Evolutionary conservation across 208 protist species (phyloP).

Genomic region (Trypanosoma congolense): DNA sequence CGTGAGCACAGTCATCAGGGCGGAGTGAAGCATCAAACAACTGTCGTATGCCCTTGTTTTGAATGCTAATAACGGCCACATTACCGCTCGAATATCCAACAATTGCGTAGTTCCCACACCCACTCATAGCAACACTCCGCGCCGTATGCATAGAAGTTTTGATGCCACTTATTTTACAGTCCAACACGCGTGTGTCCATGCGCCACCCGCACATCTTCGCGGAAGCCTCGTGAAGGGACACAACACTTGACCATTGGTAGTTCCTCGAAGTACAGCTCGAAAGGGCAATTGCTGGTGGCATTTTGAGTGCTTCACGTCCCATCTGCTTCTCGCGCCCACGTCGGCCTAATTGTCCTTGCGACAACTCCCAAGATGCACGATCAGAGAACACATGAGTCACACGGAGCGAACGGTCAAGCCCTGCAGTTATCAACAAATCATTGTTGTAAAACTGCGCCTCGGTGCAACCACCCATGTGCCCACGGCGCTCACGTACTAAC

Average conservation of each 20-base stretch:
- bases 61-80: constrained; percentile 60
- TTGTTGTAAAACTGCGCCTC: constrained; percentile 78
- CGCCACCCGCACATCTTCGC: constrained; percentile 74
- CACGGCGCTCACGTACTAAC: constrained; percentile 80
- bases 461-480: constrained; percentile 80
- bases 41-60: constrained; percentile 74
- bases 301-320: constrained; percentile 58
- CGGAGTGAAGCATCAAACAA: constrained; percentile 50
- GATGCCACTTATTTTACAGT: constrained; percentile 78
- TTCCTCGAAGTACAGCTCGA: constrained; percentile 63
- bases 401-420: constrained; percentile 67
- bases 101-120: constrained; percentile 85
- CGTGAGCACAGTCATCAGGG: constrained; percentile 34
- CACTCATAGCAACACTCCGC: constrained; percentile 66
- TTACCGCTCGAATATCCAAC: constrained; percentile 86
- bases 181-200: constrained; percentile 71
- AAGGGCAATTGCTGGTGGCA: constrained; percentile 65
- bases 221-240: constrained; percentile 73
- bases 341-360: constrained; percentile 82
- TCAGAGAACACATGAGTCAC: constrained; percentile 89
- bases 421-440: constrained; percentile 77
- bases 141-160: constrained; percentile 62
- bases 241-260: constrained; percentile 83
- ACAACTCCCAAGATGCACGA: constrained; percentile 85
- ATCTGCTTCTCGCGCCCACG: constrained; percentile 50